These are phyloP conservation scores for Oryza brachyantha DNA, from an alignment of 176 grass and related monocot species.

Conservation along the genomic window DNA sequence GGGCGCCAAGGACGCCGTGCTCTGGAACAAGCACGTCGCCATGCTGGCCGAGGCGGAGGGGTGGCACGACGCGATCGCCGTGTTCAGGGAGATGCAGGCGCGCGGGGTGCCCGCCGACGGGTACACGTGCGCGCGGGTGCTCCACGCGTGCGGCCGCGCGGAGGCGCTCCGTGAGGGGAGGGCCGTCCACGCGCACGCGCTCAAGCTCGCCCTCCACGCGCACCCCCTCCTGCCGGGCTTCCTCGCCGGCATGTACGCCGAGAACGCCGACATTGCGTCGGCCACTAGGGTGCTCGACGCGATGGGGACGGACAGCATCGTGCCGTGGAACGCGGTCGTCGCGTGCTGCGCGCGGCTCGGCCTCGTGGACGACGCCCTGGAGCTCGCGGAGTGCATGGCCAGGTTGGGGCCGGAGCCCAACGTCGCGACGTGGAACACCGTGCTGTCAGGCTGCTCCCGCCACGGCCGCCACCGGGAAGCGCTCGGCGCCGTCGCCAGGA, in stretches of 20 bases:
- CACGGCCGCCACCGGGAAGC: constrained; percentile 48
- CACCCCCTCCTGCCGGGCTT: constrained; percentile 62
- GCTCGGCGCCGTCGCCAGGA: constrained; percentile 36
- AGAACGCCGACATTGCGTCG: constrained; percentile 44
- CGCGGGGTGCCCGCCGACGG: constrained; percentile 52
- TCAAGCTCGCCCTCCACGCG: constrained; percentile 34
- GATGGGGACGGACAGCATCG: constrained; percentile 14
- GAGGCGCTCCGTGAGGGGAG: constrained; percentile 45
- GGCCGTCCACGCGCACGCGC: constrained; percentile 51
- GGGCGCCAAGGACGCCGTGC: constrained; percentile 33
- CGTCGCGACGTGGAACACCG: constrained; percentile 69
- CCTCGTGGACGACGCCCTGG: constrained; percentile 63
- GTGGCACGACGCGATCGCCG: constrained; percentile 42
- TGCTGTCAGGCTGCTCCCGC: constrained; percentile 67
- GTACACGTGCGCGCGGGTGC: constrained; percentile 61
- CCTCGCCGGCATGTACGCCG: constrained; percentile 88
- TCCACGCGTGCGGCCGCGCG: constrained; percentile 64
- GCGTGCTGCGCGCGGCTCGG: constrained; percentile 74
- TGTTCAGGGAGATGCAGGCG: constrained; percentile 61
- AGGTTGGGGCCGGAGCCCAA: constrained; percentile 45
- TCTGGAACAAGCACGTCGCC: constrained; percentile 81
- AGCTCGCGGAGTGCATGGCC: constrained; percentile 51
- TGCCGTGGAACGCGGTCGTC: constrained; percentile 81
- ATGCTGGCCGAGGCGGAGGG: constrained; percentile 54
- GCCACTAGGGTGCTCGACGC: constrained; percentile 57